phyloP scores from a whole-genome alignment of 176 grass and related monocot species.

The Oropetium thomaeum region DNA sequence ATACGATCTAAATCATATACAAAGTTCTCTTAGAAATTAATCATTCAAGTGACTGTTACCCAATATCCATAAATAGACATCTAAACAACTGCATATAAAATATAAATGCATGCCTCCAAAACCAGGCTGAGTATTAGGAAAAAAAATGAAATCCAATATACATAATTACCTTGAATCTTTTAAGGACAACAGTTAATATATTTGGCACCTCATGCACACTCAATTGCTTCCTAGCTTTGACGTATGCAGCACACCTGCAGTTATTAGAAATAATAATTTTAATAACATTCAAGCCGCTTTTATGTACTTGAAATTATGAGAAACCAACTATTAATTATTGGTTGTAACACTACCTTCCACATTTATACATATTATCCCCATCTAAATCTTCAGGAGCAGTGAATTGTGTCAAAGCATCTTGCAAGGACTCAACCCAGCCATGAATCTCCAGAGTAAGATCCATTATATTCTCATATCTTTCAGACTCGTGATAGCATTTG shows the following conservation, averaged over 20 bases:
- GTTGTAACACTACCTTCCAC: slow-evolving; percentile 69
- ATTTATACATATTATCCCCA: slow-evolving; percentile 99
- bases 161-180: slow-evolving; percentile 87
- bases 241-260: slow-evolving; percentile 83
- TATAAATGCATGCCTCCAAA: slow-evolving; percentile 22
- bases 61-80: slow-evolving; percentile 14
- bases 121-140: neutral
- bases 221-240: slow-evolving; percentile 90
- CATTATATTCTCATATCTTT: slow-evolving; percentile 99
- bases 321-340: neutral
- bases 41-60: neutral
- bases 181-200: slow-evolving; percentile 96
- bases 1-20: slow-evolving; percentile 12
- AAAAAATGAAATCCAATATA: slow-evolving; percentile 26
- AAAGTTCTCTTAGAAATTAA: slow-evolving; percentile 1
- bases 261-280: slow-evolving; percentile 1
- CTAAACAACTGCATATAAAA: neutral
- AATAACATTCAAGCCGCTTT: slow-evolving; percentile 25
- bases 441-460: slow-evolving; percentile 99
- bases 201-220: slow-evolving; percentile 98
- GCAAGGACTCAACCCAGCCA: slow-evolving; percentile 96
- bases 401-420: slow-evolving; percentile 99
- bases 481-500: slow-evolving; percentile 91
- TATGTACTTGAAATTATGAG: neutral
- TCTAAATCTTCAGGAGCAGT: slow-evolving; percentile 97